Evolutionary conservation across 2,329 filamentous ascomycete species (phyloP).

Genomic region (Aspergillus ruber): DNA sequence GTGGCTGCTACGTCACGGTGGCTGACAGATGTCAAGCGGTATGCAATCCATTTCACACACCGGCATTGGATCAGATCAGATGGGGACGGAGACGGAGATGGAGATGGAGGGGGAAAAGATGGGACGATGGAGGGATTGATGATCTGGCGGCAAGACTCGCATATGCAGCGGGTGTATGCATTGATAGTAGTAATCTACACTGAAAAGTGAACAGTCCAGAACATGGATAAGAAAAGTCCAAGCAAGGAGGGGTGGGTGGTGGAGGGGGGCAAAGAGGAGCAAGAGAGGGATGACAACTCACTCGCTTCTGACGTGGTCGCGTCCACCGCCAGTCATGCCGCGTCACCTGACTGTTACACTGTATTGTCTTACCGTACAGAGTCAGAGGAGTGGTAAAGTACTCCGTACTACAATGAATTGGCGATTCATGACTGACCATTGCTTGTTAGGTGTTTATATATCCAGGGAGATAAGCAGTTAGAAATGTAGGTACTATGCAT

Average conservation of each 20-base stretch:
- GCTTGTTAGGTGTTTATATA: neutral
- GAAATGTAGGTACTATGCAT: too few relatives aligned
- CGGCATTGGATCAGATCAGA: too few relatives aligned
- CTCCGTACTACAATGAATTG: neutral
- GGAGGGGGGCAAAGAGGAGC: neutral
- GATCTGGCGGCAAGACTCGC: neutral
- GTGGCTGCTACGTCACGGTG: too few relatives aligned
- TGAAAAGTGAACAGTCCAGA: too few relatives aligned
- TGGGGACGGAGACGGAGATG: too few relatives aligned
- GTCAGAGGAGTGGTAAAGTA: neutral
- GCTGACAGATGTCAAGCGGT: too few relatives aligned
- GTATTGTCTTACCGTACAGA: neutral
- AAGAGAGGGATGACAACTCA: neutral
- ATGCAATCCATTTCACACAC: too few relatives aligned
- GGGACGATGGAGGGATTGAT: neutral
- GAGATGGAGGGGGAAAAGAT: too few relatives aligned
- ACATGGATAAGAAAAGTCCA: neutral
- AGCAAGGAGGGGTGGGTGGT: neutral
- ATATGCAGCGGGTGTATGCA: neutral
- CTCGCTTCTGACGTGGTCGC: conserved; percentile 14
- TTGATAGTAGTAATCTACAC: neutral
- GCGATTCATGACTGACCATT: too few relatives aligned
- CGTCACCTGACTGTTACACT: neutral
- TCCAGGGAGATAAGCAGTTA: neutral
- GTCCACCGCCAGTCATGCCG: conserved; percentile 17